Evolutionary conservation across 2,329 filamentous ascomycete genomes (phyloP), one percentile per base, ranked within the genome.

Genomic region (Colletotrichum coccodes): DNA sequence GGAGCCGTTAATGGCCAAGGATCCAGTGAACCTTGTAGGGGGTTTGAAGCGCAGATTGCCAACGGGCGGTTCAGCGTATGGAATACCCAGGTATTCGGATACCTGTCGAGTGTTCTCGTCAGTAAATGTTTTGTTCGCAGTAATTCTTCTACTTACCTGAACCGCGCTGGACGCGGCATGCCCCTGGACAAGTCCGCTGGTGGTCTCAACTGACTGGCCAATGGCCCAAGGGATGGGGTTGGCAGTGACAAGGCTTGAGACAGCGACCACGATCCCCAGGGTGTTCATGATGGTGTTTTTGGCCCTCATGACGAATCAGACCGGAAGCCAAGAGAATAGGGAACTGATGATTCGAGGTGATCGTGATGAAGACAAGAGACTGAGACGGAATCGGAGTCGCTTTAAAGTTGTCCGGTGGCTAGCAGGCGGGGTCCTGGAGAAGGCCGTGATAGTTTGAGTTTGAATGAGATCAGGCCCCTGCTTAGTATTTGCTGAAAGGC

Each of bases 41-140:
- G 70, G 57, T 42, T 70, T 50, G 14, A 90, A 89, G 4, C 89
- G 84, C 1, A 85, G 84, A 21, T 84, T 77, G 6, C 72, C 75
- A 0, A 76, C 72, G 0, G 76, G 76, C 23, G 76, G 72, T 49
- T 74, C 59, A 5, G 73, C 76, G 21, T 75, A 78, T 3, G 76
- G 76, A 23, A 78, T 75, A 5, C 80, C 81, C 6, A 81, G 73
- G 60, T 80, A 83, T 70, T 82, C 70, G 7, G 59, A 70, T 18
- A 70, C 64, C 63, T 66, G 11, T 4, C 11, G n/a, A 18, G 7
- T 54, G 4, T 9, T 23, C 28, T 14, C 4, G 42, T 67, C 3
- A 67, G 64, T 50, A 11, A 8, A 16, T 36, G 9, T 34, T 16
- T 7, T 2, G 21, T 8, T 9, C 30, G 49, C 30, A 36, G 40